These are phyloP conservation scores for Madurella mycetomatis DNA, from an alignment of 2,329 filamentous ascomycete genomes.

Conservation along the genomic window DNA sequence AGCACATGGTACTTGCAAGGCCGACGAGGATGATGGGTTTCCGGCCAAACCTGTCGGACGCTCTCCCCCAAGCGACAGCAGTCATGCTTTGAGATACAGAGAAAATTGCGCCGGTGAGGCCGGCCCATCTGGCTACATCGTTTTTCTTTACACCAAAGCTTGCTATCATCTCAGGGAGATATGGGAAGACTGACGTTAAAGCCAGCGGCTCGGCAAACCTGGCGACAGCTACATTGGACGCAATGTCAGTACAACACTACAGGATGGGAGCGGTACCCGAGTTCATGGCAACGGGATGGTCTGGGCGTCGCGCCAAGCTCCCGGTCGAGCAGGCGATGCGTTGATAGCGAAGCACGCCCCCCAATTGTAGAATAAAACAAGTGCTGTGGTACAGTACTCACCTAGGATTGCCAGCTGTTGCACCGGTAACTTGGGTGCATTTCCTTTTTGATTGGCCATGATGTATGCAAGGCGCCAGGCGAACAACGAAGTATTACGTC, in stretches of 20 bases:
- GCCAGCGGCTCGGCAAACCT: slow-evolving; percentile 73
- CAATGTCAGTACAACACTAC: slow-evolving; percentile 31
- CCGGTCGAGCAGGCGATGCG: not conserved
- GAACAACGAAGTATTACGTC: not conserved
- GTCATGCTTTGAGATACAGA: slow-evolving; percentile 67
- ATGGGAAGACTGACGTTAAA: slow-evolving; percentile 67
- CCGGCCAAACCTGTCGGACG: slow-evolving; percentile 73
- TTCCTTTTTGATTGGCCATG: slow-evolving; percentile 21
- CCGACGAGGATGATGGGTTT: slow-evolving; percentile 77
- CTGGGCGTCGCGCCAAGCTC: slow-evolving; percentile 1
- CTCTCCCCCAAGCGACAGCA: slow-evolving; percentile 69
- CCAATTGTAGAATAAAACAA: slow-evolving; percentile 9
- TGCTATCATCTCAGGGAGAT: slow-evolving; percentile 75
- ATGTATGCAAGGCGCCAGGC: slow-evolving; percentile 6
- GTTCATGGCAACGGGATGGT: slow-evolving; percentile 4
- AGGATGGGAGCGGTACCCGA: slow-evolving; percentile 7
- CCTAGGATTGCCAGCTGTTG: slow-evolving; percentile 75
- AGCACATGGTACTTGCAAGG: slow-evolving; percentile 72
- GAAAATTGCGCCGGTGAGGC: slow-evolving; percentile 67
- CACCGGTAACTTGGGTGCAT: slow-evolving; percentile 61
- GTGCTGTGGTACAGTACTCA: slow-evolving; percentile 42
- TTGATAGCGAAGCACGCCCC: not conserved
- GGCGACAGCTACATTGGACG: slow-evolving; percentile 57
- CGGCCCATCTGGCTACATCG: slow-evolving; percentile 76
- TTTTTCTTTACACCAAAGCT: slow-evolving; percentile 68